Percentiles rank a stretch among this genome's conserved stretches.
Evolutionary conservation across 1,139 yeast genomes (phyloP).

Genomic region (Pneumocystis wakefieldiae): DNA sequence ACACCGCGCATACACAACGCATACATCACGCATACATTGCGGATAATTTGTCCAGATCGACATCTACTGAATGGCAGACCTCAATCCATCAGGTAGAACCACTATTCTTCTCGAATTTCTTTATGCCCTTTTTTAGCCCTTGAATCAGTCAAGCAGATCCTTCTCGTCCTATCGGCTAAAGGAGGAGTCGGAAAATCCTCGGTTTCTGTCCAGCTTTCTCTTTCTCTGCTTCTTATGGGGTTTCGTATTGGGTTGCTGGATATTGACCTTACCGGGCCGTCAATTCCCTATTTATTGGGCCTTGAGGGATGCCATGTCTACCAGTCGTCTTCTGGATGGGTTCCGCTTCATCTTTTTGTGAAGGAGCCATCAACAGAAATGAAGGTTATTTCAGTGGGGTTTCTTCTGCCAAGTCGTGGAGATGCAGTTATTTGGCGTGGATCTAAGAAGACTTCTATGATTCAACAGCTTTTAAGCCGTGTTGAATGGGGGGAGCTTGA

Average conservation of each 20-base stretch:
- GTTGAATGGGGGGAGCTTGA: slow-evolving; percentile 80
- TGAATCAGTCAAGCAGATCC: slow-evolving; percentile 53
- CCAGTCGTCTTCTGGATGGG: slow-evolving; percentile 79
- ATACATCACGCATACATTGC: too few species aligned
- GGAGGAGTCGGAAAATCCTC: slow-evolving; percentile 99
- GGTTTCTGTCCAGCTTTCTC: slow-evolving; percentile 82
- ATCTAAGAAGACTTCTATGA: slow-evolving; percentile 96
- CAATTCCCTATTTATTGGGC: slow-evolving; percentile 92
- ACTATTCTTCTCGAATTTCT: not conserved
- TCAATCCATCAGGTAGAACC: too few species aligned
- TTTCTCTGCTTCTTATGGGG: slow-evolving; percentile 56
- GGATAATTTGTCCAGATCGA: too few species aligned
- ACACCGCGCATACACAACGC: too few species aligned
- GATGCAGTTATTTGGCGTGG: slow-evolving; percentile 97
- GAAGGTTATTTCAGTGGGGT: slow-evolving; percentile 80
- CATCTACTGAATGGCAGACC: too few species aligned
- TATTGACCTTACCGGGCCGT: slow-evolving; percentile 93
- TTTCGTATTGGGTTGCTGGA: slow-evolving; percentile 81
- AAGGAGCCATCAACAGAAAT: slow-evolving; percentile 18
- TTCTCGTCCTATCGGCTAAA: slow-evolving; percentile 75
- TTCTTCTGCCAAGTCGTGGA: slow-evolving; percentile 65
- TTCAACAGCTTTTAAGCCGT: slow-evolving; percentile 77
- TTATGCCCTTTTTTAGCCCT: slow-evolving; percentile 19
- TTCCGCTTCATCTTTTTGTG: slow-evolving; percentile 47
- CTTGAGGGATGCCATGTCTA: slow-evolving; percentile 64